Evolutionary conservation across 2,329 filamentous ascomycete species (phyloP).

Genomic region (Stenocarpella maydis): DNA sequence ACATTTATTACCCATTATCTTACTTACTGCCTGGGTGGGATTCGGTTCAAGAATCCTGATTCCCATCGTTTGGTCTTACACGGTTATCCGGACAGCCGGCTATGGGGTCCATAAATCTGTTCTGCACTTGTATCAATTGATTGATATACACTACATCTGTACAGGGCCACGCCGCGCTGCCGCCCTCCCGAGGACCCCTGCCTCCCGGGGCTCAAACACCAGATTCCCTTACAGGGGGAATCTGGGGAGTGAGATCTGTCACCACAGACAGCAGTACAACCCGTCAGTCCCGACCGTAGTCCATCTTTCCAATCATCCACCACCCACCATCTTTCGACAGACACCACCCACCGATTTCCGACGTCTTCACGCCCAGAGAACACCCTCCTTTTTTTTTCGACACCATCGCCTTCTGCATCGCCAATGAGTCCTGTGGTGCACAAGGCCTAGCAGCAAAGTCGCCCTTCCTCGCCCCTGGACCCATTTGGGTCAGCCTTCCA

Average conservation of each 20-base stretch:
- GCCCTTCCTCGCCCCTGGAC: constrained; percentile 20
- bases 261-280: constrained; percentile 13
- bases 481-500: constrained; percentile 31
- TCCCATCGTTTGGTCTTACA: neutral
- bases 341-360: neutral
- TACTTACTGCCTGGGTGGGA: neutral
- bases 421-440: neutral
- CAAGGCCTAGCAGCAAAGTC: constrained; percentile 13
- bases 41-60: neutral
- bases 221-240: constrained; percentile 6
- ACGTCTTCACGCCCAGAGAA: neutral
- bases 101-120: constrained; percentile 11
- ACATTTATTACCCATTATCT: no score
- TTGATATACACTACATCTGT: no score
- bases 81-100: neutral
- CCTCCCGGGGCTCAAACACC: constrained; percentile 3
- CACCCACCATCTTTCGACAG: neutral
- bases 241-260: constrained; percentile 30
- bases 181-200: constrained; percentile 10
- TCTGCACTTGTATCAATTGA: neutral
- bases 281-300: constrained; percentile 9
- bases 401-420: neutral
- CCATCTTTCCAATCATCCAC: neutral
- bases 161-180: no score
- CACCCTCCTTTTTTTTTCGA: neutral